Evolutionary conservation across 495 filamentous ascomycete species (phyloP).

Genomic region (Pyrenopolyporus hunteri): DNA sequence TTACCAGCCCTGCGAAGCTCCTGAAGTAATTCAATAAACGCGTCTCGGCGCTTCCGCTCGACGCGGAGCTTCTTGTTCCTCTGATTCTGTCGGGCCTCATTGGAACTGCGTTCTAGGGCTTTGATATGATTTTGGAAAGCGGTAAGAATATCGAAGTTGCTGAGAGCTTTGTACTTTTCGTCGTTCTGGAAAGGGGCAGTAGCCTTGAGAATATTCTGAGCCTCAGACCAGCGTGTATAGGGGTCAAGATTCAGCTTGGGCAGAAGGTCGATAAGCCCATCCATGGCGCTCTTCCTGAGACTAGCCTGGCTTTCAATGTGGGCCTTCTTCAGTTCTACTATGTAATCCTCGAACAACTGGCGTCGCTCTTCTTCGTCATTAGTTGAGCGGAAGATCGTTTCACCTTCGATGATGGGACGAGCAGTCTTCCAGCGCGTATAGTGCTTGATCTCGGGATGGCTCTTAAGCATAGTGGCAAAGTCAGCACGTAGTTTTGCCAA

Average conservation of each 20-base stretch:
- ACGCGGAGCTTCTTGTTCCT: constrained; percentile 79
- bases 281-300: constrained; percentile 80
- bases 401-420: constrained; percentile 90
- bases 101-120: constrained; percentile 83
- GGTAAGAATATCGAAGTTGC: constrained; percentile 86
- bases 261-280: constrained; percentile 80
- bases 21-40: constrained; percentile 72
- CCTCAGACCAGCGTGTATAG: constrained; percentile 94
- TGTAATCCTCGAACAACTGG: constrained; percentile 94
- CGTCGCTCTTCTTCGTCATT: constrained; percentile 87
- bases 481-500: constrained; percentile 90
- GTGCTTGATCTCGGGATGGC: constrained; percentile 96
- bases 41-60: constrained; percentile 84
- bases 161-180: constrained; percentile 86
- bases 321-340: constrained; percentile 77
- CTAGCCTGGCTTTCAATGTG: constrained; percentile 75
- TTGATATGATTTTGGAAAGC: constrained; percentile 96
- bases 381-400: constrained; percentile 92
- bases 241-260: constrained; percentile 86
- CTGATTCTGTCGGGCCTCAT: constrained; percentile 84
- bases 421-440: constrained; percentile 98
- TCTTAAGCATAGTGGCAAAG: constrained; percentile 94
- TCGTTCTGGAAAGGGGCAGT: constrained; percentile 82
- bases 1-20: constrained; percentile 77
- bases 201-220: constrained; percentile 77